Evolutionary conservation across 805 yeast genomes (phyloP), one percentile per base, ranked within the genome.

Genomic region (Yarrowia sp.): DNA sequence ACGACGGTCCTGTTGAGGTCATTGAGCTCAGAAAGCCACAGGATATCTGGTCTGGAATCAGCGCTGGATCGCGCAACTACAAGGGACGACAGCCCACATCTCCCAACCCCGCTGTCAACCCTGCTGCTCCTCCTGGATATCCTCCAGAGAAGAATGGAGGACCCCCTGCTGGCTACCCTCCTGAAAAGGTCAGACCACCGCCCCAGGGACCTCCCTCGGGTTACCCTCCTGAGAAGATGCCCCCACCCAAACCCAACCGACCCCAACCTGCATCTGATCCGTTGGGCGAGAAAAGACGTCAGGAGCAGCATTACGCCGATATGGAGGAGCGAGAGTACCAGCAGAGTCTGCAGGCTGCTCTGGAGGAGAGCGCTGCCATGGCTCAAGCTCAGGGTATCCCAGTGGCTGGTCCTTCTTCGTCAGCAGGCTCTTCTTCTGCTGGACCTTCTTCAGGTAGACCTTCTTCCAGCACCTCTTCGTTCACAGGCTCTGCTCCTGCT

Each of bases 1-100:
- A 64, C 19, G 50, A 52, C 36, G 67, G 67, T 3, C 67, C 67
- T 9, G 60, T 64, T 17, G 67, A 64, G 50, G 67, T 50, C 19
- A 40, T 64, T 34, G 66, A 61, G 66, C 36, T 61, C 24, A 36
- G 55, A 9, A 46, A 47, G 53, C 66, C 66, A 8, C 53, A 46
- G 38, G 66, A 44, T 12, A 46, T 61, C 10, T 61, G 66, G 66
- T 46, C 55, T 14, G 66, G 66, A 2, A 61, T 61, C 40, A 58
- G 64, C 15, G 64, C 64, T 33, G 50, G 50, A 13, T 43, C 49
- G 24, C 36, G 63, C 17, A 53, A 53, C 61, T 55, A 55, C 61
- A 55, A 55, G 61, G 61, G 61, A 39, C 60, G 60, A 20, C 44
- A 38, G 34, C 60, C 60, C 14, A 53, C 60, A 2, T 53, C 60